These are phyloP conservation scores for Rasamsonia emersonii DNA, from an alignment of 2,329 filamentous ascomycete species.

Conservation along the genomic window DNA sequence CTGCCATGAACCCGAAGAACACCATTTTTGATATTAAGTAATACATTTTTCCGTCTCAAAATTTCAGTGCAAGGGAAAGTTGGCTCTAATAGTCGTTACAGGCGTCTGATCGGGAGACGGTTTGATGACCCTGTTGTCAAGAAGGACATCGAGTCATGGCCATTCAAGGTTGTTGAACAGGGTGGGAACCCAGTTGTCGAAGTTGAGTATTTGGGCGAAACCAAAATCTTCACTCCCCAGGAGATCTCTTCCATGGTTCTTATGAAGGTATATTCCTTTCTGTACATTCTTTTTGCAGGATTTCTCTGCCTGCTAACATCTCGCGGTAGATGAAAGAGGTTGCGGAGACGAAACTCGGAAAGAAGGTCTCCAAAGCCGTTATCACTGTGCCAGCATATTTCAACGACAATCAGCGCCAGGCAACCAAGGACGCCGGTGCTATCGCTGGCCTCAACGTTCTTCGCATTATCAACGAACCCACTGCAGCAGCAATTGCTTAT, in stretches of 20 bases:
- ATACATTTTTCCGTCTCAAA: too few relatives aligned
- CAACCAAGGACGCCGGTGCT: conserved; percentile 97
- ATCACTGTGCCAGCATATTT: conserved; percentile 99
- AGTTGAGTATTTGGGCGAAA: conserved; percentile 92
- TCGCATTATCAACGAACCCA: conserved; percentile 99
- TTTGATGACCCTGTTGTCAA: conserved; percentile 95
- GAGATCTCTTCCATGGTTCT: conserved; percentile 99
- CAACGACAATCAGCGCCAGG: conserved; percentile 99
- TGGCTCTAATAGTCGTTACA: too few relatives aligned
- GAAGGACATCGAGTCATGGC: conserved; percentile 98
- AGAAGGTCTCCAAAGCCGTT: conserved; percentile 98
- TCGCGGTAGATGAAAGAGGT: conserved; percentile 87
- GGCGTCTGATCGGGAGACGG: conserved; percentile 94
- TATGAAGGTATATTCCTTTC: conserved; percentile 62
- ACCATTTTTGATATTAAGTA: conserved; percentile 99
- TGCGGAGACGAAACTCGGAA: conserved; percentile 94
- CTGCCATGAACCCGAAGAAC: conserved; percentile 97
- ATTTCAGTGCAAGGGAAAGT: too few relatives aligned
- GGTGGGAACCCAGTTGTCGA: conserved; percentile 82
- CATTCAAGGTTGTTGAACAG: conserved; percentile 94
- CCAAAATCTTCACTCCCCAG: conserved; percentile 93
- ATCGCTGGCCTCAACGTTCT: conserved; percentile 97
- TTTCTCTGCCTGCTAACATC: too few relatives aligned
- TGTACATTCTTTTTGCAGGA: conserved; percentile 10
- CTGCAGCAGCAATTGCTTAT: conserved; percentile 95